phyloP scores from a whole-genome alignment of 176 grass and related monocot genomes.

The Triticum monococcum region DNA sequence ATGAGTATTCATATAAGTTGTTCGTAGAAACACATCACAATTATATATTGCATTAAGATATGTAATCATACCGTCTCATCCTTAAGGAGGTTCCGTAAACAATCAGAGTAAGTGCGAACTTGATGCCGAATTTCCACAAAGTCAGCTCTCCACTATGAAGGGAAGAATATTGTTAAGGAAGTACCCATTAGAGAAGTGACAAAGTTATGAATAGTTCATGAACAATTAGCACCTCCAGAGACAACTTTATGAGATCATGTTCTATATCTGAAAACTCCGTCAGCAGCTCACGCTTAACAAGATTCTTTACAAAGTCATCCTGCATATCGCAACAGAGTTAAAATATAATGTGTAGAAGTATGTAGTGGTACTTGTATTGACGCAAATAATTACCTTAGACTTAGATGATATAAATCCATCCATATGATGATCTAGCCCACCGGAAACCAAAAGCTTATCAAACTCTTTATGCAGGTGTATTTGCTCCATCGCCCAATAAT shows the following conservation, averaged over 20 bases:
- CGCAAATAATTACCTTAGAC: neutral
- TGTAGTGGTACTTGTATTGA: neutral
- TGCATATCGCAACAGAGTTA: neutral
- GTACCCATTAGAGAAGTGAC: neutral
- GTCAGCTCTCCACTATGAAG: neutral
- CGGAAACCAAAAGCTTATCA: slow-evolving; percentile 1
- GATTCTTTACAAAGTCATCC: slow-evolving; percentile 1
- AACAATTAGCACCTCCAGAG: slow-evolving; percentile 2
- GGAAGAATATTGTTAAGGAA: neutral
- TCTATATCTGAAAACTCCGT: neutral
- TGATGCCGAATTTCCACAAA: neutral
- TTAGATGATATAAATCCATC: neutral
- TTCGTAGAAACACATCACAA: neutral
- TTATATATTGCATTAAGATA: neutral
- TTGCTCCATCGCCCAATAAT: neutral
- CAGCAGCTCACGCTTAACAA: neutral
- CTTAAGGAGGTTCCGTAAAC: neutral
- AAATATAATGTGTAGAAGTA: neutral
- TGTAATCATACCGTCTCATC: neutral
- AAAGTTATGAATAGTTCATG: neutral
- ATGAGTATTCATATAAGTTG: neutral
- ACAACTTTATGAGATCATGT: slow-evolving; percentile 1
- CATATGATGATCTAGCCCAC: neutral
- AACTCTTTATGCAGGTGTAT: slow-evolving; percentile 5
- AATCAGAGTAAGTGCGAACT: neutral